Conservation (phyloP, 2,329 filamentous ascomycete genomes). For the Colletotrichum sp. region DNA sequence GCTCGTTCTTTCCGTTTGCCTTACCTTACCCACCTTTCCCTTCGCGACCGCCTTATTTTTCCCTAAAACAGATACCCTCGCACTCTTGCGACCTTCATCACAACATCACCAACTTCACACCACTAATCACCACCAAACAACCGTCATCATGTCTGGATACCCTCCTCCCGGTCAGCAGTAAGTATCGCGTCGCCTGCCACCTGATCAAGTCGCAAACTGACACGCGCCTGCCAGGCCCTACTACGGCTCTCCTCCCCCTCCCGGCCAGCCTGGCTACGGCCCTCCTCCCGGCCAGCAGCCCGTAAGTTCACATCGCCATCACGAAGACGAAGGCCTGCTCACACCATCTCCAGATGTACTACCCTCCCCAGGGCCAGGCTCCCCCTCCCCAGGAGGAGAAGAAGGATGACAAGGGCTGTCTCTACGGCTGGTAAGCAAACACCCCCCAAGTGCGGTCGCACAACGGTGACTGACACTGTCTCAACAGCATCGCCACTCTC, state of each 20-base stretch:
- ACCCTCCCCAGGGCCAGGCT: conserved; percentile 31
- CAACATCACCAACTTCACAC: background rate
- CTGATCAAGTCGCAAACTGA: background rate
- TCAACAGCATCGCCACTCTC: conserved; percentile 40
- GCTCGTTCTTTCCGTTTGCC: conserved; percentile 2
- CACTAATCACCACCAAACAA: conserved; percentile 7
- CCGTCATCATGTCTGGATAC: conserved; percentile 40
- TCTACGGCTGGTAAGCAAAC: conserved; percentile 39
- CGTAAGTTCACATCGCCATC: background rate
- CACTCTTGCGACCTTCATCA: background rate
- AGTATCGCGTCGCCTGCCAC: background rate
- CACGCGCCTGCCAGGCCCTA: conserved; percentile 12
- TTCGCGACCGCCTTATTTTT: background rate
- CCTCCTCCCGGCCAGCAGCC: conserved; percentile 23
- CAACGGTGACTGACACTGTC: background rate
- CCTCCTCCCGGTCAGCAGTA: conserved; percentile 17
- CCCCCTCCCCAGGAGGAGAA: conserved; percentile 40
- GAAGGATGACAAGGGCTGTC: conserved; percentile 45
- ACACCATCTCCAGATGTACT: conserved; percentile 24
- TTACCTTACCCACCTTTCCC: conserved; percentile 2
- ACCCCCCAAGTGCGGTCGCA: background rate
- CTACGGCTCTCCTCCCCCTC: conserved; percentile 23
- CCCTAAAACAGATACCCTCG: background rate
- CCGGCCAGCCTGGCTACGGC: conserved; percentile 23
- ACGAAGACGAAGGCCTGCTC: background rate